Base-by-base conservation (phyloP, 805 yeast species). In the Groenewaldozyma salmanticensis region DNA sequence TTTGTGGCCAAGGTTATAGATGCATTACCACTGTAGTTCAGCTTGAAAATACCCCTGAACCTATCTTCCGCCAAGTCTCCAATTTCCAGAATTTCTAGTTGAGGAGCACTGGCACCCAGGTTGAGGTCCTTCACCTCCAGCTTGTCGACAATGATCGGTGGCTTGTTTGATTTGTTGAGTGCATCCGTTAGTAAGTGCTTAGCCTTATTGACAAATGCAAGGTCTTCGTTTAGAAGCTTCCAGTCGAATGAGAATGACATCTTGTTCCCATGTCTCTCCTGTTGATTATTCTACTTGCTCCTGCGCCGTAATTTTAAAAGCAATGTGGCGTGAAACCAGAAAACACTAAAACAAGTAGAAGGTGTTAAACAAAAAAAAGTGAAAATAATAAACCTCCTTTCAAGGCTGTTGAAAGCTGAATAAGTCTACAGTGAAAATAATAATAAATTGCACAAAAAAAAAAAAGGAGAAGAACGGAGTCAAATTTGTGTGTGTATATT, bases 21-120 rank as follows among this genome's bases (percentile, higher is more conserved):
- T 19, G 87, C 83, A 57, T 83, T 87, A 2, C 94, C 94, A 31
- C 66, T 63, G 57, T 84, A 83, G 48, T 74, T 77, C 49, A 83
- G 70, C 49, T 79, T 78, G 66, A 83, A 83, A 15, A 82, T 80
- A n/a, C 64, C 53, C 27, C 62, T 58, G 33, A 58, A 20, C 79
- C 88, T 52, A 81, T 66, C 57, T 16, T 67, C 67, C 4, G 75
- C 85, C 33, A 83, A 62, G 53, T 81, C 90, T 9, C 88, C 88
- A 48, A 81, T 78, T 52, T 83, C 90, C 47, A 81, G 63, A 22
- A 83, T 79, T 57, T 81, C 90, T 47, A 83, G 75, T 42, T 68
- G 66, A 1, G 94, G 94, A 1, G 90, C 77, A 7, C 68, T 64
- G 29, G 7, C 29, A 24, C 29, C 29, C 24, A 42, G 33, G 15